phyloP scores from a whole-genome alignment of 169 alveolate genomes.

The Eimeria sp. region DNA sequence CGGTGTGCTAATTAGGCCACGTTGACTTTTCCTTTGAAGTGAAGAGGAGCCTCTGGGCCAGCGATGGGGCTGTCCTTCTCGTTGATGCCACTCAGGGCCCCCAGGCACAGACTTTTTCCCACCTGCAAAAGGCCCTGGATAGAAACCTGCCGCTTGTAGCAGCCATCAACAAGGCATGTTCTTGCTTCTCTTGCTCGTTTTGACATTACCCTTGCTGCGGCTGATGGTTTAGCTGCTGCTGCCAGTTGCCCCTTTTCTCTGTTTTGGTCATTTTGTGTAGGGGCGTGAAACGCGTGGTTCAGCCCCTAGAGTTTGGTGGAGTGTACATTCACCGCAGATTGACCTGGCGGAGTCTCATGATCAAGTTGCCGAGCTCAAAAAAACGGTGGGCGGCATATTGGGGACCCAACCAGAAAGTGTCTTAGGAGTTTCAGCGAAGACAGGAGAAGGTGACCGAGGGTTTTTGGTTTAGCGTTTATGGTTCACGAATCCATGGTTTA shows the following conservation, averaged over 20 bases:
- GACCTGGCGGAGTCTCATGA: conserved; percentile 48
- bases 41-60: conserved; percentile 95
- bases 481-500: not conserved
- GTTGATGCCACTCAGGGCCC: conserved; percentile 97
- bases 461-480: not conserved
- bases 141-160: conserved; percentile 21
- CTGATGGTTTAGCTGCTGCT: not conserved
- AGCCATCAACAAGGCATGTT: conserved; percentile 30
- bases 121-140: conserved; percentile 72
- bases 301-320: not conserved
- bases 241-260: not conserved
- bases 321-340: conserved; percentile 1
- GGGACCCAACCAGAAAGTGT: conserved; percentile 89
- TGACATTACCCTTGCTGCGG: not conserved
- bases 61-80: conserved; percentile 96
- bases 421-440: conserved; percentile 94
- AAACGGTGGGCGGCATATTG: conserved; percentile 45
- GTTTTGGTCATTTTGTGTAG: not conserved
- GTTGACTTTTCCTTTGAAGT: conserved; percentile 98
- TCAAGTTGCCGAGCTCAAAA: conserved; percentile 48
- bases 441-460: conserved; percentile 86
- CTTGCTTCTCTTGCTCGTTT: not conserved
- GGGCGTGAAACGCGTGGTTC: not conserved
- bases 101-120: conserved; percentile 96
- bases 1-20: conserved; percentile 85